A percentile compares a stretch with the other conserved stretches of the same genome.
phyloP scores from a whole-genome alignment of 768 basidiomycete species.

The Tulasnella sp. region DNA sequence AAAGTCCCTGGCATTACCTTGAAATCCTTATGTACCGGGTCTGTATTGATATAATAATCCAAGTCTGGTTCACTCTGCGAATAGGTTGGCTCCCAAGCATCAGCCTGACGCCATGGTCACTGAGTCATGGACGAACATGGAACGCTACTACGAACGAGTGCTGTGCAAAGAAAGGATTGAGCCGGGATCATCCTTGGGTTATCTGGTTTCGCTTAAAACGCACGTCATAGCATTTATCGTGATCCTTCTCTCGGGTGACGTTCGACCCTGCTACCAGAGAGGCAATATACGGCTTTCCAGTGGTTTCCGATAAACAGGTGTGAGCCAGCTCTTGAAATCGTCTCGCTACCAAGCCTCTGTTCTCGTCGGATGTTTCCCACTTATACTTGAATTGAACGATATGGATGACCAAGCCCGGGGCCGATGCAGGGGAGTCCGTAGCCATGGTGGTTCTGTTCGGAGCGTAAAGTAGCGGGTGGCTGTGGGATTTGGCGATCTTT shows the following conservation, averaged over 20 bases:
- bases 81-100: neutral
- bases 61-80: neutral
- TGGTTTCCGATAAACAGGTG: neutral
- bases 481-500: neutral
- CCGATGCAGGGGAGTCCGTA: neutral
- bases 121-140: neutral
- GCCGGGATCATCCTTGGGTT: neutral
- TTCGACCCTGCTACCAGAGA: conserved; percentile 7
- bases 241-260: neutral
- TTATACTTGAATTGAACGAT: conserved; percentile 17
- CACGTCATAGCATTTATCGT: conserved; percentile 14
- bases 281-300: conserved; percentile 6
- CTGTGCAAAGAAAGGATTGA: neutral
- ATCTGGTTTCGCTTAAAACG: neutral
- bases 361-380: neutral
- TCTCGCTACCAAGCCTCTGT: neutral
- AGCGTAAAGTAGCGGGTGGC: neutral
- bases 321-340: neutral
- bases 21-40: conserved; percentile 6
- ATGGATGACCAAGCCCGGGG: neutral
- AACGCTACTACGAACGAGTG: conserved; percentile 12
- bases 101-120: neutral
- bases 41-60: conserved; percentile 5
- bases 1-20: neutral
- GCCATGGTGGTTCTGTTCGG: neutral